These are phyloP conservation scores for Microdochium paspali DNA, from an alignment of 2,329 filamentous ascomycete genomes.

Conservation along the genomic window DNA sequence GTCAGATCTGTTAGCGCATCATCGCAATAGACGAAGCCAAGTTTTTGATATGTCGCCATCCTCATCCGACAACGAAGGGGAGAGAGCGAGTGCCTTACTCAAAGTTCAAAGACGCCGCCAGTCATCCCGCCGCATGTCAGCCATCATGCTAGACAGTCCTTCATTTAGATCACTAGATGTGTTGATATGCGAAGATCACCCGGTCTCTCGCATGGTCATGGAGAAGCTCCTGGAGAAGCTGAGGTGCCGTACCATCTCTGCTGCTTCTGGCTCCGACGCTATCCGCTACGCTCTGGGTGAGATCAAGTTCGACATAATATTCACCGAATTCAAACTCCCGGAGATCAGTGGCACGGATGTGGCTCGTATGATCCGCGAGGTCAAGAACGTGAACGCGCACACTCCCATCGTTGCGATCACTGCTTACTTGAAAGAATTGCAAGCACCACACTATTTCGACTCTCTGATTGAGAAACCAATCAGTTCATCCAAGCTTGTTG, in stretches of 20 bases:
- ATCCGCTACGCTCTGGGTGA: constrained; percentile 91
- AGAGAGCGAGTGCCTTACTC: constrained; percentile 80
- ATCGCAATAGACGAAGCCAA: constrained; percentile 87
- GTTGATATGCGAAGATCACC: constrained; percentile 94
- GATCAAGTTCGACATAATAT: constrained; percentile 97
- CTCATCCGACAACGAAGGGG: constrained; percentile 93
- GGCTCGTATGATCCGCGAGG: constrained; percentile 94
- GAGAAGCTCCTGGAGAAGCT: constrained; percentile 93
- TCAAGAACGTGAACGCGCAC: constrained; percentile 86
- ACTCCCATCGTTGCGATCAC: constrained; percentile 96
- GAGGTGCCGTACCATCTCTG: constrained; percentile 86
- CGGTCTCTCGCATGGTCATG: constrained; percentile 97
- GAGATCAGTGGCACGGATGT: constrained; percentile 94
- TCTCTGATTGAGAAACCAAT: constrained; percentile 94
- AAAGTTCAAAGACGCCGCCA: constrained; percentile 91
- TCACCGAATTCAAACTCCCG: constrained; percentile 93
- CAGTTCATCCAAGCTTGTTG: constrained; percentile 80
- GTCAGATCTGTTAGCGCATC: constrained; percentile 58
- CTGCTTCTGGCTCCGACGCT: constrained; percentile 82
- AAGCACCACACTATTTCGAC: constrained; percentile 92
- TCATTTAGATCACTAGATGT: constrained; percentile 87
- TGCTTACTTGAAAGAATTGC: constrained; percentile 94
- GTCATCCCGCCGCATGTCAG: constrained; percentile 87
- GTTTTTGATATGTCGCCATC: constrained; percentile 95
- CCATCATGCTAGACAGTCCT: constrained; percentile 79